Evolutionary conservation across 2,329 filamentous ascomycete genomes (phyloP).

Genomic region (Furcasterigmium sp.): DNA sequence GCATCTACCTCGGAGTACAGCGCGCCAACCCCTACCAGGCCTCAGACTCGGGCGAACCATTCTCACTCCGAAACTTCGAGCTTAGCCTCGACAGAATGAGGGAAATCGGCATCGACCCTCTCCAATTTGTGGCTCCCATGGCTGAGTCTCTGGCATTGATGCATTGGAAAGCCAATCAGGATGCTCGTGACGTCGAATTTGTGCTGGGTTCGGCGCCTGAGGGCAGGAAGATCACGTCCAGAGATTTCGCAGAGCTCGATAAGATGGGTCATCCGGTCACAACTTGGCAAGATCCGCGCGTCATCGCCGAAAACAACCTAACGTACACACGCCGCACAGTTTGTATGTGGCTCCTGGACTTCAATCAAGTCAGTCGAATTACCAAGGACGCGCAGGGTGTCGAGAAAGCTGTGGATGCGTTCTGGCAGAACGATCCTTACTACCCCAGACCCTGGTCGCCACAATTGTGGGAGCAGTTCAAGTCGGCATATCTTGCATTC

Average conservation of each 20-base stretch:
- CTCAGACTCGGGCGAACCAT: slow-evolving; percentile 2
- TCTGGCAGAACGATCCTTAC: slow-evolving; percentile 16
- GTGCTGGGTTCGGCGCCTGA: slow-evolving; percentile 17
- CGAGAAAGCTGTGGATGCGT: slow-evolving; percentile 12
- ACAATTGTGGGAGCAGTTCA: not conserved
- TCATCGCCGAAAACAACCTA: slow-evolving; percentile 6
- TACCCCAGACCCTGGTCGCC: slow-evolving; percentile 10
- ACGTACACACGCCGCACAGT: slow-evolving; percentile 5
- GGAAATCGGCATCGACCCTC: slow-evolving; percentile 15
- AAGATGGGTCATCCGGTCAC: not conserved
- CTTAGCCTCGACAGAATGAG: slow-evolving; percentile 23
- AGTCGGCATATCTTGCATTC: not conserved
- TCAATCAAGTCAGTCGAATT: slow-evolving; percentile 20
- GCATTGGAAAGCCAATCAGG: slow-evolving; percentile 22
- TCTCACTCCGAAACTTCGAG: slow-evolving; percentile 24
- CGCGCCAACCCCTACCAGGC: not conserved
- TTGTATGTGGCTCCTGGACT: slow-evolving; percentile 23
- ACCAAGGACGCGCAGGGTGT: slow-evolving; percentile 15
- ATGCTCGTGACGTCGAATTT: slow-evolving; percentile 26
- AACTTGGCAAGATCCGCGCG: not conserved
- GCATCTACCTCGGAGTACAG: slow-evolving; percentile 13
- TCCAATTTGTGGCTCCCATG: slow-evolving; percentile 15
- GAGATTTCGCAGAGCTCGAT: not conserved
- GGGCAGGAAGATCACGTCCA: not conserved
- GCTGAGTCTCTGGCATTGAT: slow-evolving; percentile 20